phyloP scores from a whole-genome alignment of 2,329 filamentous ascomycete genomes.

The Cordyceps tenuipes region DNA sequence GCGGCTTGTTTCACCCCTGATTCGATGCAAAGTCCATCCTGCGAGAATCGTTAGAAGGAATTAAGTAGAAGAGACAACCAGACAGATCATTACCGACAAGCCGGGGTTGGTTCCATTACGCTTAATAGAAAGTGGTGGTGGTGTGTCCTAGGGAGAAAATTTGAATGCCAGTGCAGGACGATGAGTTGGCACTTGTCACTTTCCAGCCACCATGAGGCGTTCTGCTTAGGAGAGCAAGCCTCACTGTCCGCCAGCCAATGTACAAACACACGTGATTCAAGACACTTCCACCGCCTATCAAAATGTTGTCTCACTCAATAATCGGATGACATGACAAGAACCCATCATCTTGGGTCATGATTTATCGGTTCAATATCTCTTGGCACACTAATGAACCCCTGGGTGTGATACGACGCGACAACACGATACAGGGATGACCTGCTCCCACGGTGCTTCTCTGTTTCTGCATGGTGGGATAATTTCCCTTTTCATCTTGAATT shows the following conservation, averaged over 20 bases:
- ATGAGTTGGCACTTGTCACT: background rate
- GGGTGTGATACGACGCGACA: background rate
- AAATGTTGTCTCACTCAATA: constrained; percentile 1
- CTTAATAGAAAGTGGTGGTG: background rate
- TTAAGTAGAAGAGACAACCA: background rate
- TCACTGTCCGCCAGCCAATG: background rate
- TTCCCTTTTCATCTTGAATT: too few relatives aligned
- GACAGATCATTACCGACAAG: background rate
- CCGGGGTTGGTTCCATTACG: background rate
- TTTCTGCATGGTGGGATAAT: too few relatives aligned
- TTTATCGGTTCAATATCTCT: background rate
- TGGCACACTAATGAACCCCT: background rate
- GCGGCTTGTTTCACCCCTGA: background rate
- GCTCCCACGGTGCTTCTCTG: too few relatives aligned
- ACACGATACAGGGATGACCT: background rate
- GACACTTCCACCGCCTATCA: background rate
- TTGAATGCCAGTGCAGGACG: constrained; percentile 11
- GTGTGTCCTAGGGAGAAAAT: background rate
- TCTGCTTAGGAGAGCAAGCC: background rate
- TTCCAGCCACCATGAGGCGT: constrained; percentile 4
- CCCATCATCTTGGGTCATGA: background rate
- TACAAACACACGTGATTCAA: constrained; percentile 10
- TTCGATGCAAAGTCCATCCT: background rate
- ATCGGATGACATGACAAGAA: background rate
- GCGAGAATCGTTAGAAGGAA: background rate